Base-by-base conservation (phyloP, 345 rosid species). In the Odontarrhena argentea region DNA sequence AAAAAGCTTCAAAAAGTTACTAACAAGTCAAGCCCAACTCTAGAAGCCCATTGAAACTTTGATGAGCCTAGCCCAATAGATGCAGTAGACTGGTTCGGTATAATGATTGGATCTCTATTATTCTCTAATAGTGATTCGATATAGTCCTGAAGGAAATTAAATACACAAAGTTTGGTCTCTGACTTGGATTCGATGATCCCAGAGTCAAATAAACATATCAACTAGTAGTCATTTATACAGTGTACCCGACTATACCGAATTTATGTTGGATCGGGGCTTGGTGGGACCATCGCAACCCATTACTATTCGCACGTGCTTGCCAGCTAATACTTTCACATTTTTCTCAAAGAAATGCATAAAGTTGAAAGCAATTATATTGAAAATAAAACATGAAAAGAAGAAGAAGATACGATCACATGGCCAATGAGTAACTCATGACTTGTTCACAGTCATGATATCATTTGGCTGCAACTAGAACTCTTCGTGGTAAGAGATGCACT, bases 331-430 rank as follows among this genome's bases (percentile, higher is more conserved):
- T 52, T 60, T 44, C 62, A 63, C 61, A 61, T 53, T 51, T 51
- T 69, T 52, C 38, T 69, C 53, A 35, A 24, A 3, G 47, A 34
- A 32, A 47, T 9, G 25, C 10, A 45, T 35, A 45, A 67, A 37
- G n/a, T 22, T 69, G 34, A 51, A 69, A 55, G 44, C 73, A 68
- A 58, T 58, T 58, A 60, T 13, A 42, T 15, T 24, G 5, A 18
- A 46, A 6, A 5, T 2, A 28, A 15, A 34, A 53, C 45, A 60
- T 6, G 48, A 32, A 32, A 10, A 15, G 34, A 46, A 13, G 26
- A 59, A 51, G 59, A 51, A 61, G 68, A 70, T 61, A 70, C 68
- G 74, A 35, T 69, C 67, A 60, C 74, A 60, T 69, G 74, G 74
- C 53, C 74, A 70, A 52, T 34, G 54, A 69, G 40, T 69, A 24